These are phyloP conservation scores for Brassica hybrid DNA, from an alignment of 441 rosid species.

Conservation along the genomic window DNA sequence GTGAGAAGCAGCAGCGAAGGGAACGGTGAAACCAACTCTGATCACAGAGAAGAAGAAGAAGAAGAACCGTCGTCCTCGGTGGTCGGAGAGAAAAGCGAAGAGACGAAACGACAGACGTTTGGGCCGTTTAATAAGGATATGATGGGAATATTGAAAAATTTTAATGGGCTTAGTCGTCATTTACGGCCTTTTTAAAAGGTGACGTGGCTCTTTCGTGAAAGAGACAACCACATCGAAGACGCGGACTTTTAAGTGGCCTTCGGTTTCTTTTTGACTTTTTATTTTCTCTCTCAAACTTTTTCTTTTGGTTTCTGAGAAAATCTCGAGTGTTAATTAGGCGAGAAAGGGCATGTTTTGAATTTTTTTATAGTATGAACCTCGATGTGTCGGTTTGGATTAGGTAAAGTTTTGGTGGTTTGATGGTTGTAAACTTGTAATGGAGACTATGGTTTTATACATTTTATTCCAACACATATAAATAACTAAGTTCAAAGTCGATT, in stretches of 20 bases:
- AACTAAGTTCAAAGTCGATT: background rate
- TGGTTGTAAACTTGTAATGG: constrained; percentile 31
- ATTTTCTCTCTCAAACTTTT: constrained; percentile 31
- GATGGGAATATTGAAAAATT: constrained; percentile 56
- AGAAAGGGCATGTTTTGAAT: constrained; percentile 13
- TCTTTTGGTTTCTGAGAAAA: constrained; percentile 31
- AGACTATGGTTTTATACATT: constrained; percentile 9
- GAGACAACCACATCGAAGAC: constrained; percentile 27
- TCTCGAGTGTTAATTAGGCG: constrained; percentile 33
- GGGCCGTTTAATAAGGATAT: constrained; percentile 59
- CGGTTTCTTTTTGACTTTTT: constrained; percentile 27
- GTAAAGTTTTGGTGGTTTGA: constrained; percentile 19
- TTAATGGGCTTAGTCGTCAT: constrained; percentile 52
- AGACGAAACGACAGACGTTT: constrained; percentile 49
- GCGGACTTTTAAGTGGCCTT: constrained; percentile 43
- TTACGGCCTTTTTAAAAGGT: constrained; percentile 56
- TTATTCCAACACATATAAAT: too few species aligned
- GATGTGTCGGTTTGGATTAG: constrained; percentile 26
- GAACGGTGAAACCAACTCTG: constrained; percentile 45
- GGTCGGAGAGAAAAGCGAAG: constrained; percentile 31
- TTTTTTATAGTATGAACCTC: background rate
- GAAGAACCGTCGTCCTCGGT: constrained; percentile 9
- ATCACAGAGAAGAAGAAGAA: too few species aligned
- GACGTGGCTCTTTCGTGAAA: constrained; percentile 40
- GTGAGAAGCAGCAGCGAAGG: constrained; percentile 70